These are phyloP conservation scores for Ustilago tritici DNA, from an alignment of 1,284 basidiomycete genomes.

Conservation along the genomic window DNA sequence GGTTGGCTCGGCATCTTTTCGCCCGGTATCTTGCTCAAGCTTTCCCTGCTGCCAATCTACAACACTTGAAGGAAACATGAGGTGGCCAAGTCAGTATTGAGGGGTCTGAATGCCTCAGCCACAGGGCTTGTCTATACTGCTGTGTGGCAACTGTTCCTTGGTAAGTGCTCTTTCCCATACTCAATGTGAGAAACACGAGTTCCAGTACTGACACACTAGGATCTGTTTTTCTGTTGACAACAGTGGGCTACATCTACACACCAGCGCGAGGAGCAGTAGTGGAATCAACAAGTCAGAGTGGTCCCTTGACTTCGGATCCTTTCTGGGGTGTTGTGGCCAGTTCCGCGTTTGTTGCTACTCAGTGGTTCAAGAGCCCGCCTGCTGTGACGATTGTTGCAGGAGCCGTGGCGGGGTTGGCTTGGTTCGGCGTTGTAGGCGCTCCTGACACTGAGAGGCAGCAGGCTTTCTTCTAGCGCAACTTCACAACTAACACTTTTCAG, in stretches of 20 bases:
- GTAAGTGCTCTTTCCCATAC: slow-evolving; percentile 11
- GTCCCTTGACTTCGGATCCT: slow-evolving; percentile 71
- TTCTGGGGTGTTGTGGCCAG: slow-evolving; percentile 72
- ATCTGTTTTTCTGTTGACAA: neutral
- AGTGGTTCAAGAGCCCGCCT: slow-evolving; percentile 70
- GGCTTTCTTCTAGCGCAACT: slow-evolving; percentile 25
- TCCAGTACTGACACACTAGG: neutral
- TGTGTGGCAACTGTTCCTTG: slow-evolving; percentile 73
- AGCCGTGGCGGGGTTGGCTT: slow-evolving; percentile 70
- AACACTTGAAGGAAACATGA: slow-evolving; percentile 71
- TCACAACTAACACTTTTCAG: neutral
- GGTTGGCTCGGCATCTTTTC: slow-evolving; percentile 70
- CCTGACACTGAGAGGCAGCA: slow-evolving; percentile 42
- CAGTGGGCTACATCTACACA: slow-evolving; percentile 61
- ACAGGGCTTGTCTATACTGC: slow-evolving; percentile 75
- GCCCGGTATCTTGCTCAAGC: slow-evolving; percentile 73
- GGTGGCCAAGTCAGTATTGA: slow-evolving; percentile 71
- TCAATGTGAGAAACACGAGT: neutral
- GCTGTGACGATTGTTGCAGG: slow-evolving; percentile 70
- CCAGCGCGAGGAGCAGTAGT: slow-evolving; percentile 63
- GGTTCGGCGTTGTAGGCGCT: slow-evolving; percentile 70
- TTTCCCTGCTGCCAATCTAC: slow-evolving; percentile 74
- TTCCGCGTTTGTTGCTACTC: slow-evolving; percentile 47
- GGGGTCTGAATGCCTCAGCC: slow-evolving; percentile 75
- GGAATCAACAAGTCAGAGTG: slow-evolving; percentile 57